Percentiles rank a stretch among this genome's conserved stretches.
phyloP scores from a whole-genome alignment of 352 stramenopile genomes.

The Thalassiosira pacifica region DNA sequence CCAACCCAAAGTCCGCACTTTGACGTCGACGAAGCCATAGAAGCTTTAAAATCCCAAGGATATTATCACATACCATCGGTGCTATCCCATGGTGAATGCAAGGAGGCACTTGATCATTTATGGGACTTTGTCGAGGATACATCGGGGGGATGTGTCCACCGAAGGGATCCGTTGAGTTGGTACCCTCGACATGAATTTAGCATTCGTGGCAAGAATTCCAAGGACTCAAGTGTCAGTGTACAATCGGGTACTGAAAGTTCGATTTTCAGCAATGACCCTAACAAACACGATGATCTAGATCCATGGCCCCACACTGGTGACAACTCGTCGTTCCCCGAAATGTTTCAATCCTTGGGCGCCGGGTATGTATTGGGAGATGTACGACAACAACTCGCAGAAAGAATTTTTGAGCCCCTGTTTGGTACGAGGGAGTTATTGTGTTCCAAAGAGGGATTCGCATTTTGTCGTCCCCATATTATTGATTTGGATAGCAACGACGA shows the following conservation, averaged over 20 bases:
- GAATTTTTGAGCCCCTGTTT: constrained; percentile 73
- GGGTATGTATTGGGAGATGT: constrained; percentile 67
- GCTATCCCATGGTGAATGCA: constrained; percentile 64
- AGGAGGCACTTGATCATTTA: constrained; percentile 45
- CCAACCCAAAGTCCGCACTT: constrained; percentile 12
- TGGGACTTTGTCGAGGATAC: constrained; percentile 78
- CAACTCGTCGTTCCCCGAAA: constrained; percentile 46
- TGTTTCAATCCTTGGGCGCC: constrained; percentile 69
- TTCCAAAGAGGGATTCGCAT: constrained; percentile 79
- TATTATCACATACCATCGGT: constrained; percentile 62
- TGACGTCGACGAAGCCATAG: constrained; percentile 33
- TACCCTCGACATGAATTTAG: constrained; percentile 34
- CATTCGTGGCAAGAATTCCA: not conserved
- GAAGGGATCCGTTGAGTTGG: constrained; percentile 58
- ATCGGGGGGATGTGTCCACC: constrained; percentile 38
- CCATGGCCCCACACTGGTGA: constrained; percentile 63
- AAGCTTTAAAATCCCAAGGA: constrained; percentile 53
- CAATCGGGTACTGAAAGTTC: constrained; percentile 11
- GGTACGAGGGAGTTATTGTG: constrained; percentile 64
- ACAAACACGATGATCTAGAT: constrained; percentile 44
- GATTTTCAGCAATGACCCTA: not conserved
- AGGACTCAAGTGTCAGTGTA: no score
- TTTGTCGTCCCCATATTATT: constrained; percentile 58
- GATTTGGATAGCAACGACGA: constrained; percentile 30
- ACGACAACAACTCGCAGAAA: constrained; percentile 65